Evolutionary conservation across 177 flowering plant species (phyloP).

Genomic region (Vitis hybrid): DNA sequence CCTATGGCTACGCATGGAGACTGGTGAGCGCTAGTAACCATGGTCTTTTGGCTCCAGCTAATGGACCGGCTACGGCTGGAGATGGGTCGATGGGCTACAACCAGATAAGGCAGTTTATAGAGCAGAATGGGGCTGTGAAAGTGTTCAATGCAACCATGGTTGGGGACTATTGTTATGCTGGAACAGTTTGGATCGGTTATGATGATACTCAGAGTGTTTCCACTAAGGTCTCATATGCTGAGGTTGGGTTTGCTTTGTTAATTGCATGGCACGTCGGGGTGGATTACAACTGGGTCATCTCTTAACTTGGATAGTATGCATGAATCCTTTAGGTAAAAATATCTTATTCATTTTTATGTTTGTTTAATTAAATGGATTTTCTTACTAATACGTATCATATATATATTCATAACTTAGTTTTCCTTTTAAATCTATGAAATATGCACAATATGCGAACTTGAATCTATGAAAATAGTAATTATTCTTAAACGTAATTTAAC

Average conservation of each 20-base stretch:
- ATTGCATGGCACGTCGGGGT: conserved; percentile 18
- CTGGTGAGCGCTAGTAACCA: conserved; percentile 13
- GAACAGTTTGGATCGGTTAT: conserved; percentile 22
- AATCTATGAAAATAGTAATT: no score
- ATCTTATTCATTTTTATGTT: no score
- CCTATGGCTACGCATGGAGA: conserved; percentile 27
- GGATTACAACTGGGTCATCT: conserved; percentile 32
- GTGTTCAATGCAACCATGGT: conserved; percentile 22
- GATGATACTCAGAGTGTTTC: conserved; percentile 22
- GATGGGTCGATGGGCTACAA: conserved; percentile 23
- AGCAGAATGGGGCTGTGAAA: conserved; percentile 3
- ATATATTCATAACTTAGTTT: no score
- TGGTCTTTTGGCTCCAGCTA: conserved; percentile 13
- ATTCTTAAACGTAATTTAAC: no score
- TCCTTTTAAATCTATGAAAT: no score
- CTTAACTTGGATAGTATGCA: conserved; percentile 9
- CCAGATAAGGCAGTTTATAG: conserved; percentile 9
- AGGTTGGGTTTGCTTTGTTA: conserved; percentile 21
- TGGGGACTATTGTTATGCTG: conserved; percentile 16
- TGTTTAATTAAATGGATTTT: no score
- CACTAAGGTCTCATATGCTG: conserved; percentile 26
- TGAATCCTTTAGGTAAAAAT: no score
- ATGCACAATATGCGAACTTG: no score
- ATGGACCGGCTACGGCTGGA: conserved; percentile 4
- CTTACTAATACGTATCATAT: no score